Conservation (phyloP, 2,329 filamentous ascomycete genomes). For the Talaromyces albobiverticillius region DNA sequence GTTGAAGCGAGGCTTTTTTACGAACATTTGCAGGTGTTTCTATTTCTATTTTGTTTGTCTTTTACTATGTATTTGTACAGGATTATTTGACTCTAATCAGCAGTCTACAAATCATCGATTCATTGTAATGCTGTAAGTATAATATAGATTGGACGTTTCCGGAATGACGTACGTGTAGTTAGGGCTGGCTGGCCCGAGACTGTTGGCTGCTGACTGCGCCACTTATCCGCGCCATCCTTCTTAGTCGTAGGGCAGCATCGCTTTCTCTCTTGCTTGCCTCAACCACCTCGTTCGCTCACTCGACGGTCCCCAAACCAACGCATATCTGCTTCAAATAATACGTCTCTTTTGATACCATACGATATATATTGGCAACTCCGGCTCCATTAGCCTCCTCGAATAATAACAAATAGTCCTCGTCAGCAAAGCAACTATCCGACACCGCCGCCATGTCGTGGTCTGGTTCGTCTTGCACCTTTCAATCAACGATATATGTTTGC, state of each 20-base stretch:
- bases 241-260: background rate
- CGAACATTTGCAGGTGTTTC: background rate
- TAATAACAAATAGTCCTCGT: background rate
- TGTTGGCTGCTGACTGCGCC: too few relatives aligned
- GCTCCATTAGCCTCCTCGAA: background rate
- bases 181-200: background rate
- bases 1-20: background rate
- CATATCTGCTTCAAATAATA: background rate
- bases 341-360: too few relatives aligned
- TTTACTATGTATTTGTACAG: background rate
- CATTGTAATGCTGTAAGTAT: too few relatives aligned
- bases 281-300: background rate
- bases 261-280: background rate
- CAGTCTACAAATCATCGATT: too few relatives aligned
- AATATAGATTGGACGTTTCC: background rate
- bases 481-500: background rate
- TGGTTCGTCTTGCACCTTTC: conserved; percentile 45
- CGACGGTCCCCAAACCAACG: too few relatives aligned
- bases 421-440: background rate
- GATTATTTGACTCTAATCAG: background rate
- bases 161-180: background rate
- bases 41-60: background rate
- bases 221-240: background rate
- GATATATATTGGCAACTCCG: background rate
- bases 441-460: conserved; percentile 64